These are phyloP conservation scores for Luzula sylvatica DNA, from an alignment of 176 grass and related monocot species.

Conservation along the genomic window DNA sequence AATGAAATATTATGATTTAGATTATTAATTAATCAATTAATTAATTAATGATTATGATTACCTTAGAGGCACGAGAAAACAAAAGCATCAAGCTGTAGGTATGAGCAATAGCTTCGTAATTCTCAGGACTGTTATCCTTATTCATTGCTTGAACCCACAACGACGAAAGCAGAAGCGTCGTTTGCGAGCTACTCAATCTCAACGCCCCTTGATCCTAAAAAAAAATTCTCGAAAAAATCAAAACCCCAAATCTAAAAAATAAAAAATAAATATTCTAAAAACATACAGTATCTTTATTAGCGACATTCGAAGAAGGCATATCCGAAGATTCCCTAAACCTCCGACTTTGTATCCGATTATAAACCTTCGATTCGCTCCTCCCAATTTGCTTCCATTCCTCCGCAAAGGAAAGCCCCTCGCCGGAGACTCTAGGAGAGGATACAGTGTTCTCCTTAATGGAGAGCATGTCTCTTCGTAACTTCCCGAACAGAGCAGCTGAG, in stretches of 20 bases:
- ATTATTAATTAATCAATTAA: too few relatives aligned
- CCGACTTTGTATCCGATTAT: conserved; percentile 46
- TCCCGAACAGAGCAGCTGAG: conserved; percentile 91
- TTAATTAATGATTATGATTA: too few relatives aligned
- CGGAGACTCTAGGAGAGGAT: conserved; percentile 21
- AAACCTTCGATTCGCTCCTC: conserved; percentile 37
- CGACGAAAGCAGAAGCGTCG: conserved; percentile 80
- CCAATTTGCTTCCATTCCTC: conserved; percentile 36
- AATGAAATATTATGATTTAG: too few relatives aligned
- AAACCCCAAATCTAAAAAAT: neutral
- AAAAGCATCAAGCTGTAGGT: conserved; percentile 88
- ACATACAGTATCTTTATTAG: conserved; percentile 40
- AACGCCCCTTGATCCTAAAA: conserved; percentile 59
- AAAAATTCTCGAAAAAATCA: conserved; percentile 11
- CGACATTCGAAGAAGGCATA: conserved; percentile 18
- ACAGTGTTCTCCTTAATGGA: conserved; percentile 24
- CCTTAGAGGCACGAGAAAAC: conserved; percentile 69
- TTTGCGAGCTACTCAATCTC: conserved; percentile 54
- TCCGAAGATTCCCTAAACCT: conserved; percentile 33
- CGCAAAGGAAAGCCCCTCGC: conserved; percentile 31
- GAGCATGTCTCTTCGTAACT: conserved; percentile 64
- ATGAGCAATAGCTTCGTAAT: conserved; percentile 87
- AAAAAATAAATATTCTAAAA: neutral
- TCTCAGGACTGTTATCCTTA: conserved; percentile 62
- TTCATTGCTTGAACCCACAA: conserved; percentile 76